Evolutionary conservation across 208 protist genomes (phyloP).

Genomic region (Leptomonas pyrrhocoris): DNA sequence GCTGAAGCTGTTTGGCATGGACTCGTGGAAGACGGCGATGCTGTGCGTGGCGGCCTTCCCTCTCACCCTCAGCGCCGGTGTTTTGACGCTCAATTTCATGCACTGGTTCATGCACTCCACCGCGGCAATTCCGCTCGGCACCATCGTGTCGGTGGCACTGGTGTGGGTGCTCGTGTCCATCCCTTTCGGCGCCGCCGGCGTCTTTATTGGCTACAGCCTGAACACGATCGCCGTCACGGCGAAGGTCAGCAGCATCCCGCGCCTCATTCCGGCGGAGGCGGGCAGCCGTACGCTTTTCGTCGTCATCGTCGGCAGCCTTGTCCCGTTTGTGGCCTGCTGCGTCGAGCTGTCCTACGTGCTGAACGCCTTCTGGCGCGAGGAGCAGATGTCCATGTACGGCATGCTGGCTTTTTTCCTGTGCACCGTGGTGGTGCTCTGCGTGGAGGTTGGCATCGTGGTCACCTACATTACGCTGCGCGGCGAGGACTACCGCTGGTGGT

Average conservation of each 20-base stretch:
- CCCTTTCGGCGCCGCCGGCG: conserved; percentile 92
- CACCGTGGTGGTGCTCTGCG: conserved; percentile 93
- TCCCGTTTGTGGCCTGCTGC: conserved; percentile 97
- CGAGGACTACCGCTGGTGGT: conserved; percentile 98
- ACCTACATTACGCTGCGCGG: conserved; percentile 96
- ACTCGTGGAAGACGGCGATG: conserved; percentile 87
- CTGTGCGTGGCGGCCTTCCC: conserved; percentile 50
- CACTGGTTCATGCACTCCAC: conserved; percentile 61
- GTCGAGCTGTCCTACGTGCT: conserved; percentile 98
- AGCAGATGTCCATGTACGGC: conserved; percentile 96
- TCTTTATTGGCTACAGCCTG: conserved; percentile 91
- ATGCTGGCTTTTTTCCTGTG: conserved; percentile 94
- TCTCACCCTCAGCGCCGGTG: conserved; percentile 33
- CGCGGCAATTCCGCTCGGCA: conserved; percentile 68
- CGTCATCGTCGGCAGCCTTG: conserved; percentile 57
- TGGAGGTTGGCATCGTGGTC: conserved; percentile 97
- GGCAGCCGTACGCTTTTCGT: conserved; percentile 38
- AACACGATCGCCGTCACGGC: conserved; percentile 63
- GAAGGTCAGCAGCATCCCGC: conserved; percentile 94
- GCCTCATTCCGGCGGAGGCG: conserved; percentile 88
- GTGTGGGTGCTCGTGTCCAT: conserved; percentile 92
- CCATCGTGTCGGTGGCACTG: conserved; percentile 47
- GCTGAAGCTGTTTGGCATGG: conserved; percentile 85
- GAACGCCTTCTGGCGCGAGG: conserved; percentile 89
- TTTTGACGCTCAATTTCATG: conserved; percentile 72